phyloP scores from a whole-genome alignment of 2,329 filamentous ascomycete species.

The Fusarium sulawesiense region DNA sequence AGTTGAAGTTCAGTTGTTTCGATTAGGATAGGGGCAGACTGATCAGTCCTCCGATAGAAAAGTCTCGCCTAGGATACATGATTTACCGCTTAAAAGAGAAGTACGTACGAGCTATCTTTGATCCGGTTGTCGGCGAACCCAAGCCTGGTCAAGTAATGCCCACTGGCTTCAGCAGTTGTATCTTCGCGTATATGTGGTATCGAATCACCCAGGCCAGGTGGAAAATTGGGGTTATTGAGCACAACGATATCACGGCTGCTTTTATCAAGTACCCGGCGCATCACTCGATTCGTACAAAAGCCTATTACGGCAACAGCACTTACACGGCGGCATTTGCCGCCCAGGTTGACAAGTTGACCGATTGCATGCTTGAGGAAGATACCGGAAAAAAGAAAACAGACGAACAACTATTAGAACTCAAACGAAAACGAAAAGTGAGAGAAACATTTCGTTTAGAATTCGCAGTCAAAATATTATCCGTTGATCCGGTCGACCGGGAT shows the following conservation, averaged over 20 bases:
- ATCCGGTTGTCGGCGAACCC: background rate
- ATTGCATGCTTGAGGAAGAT: background rate
- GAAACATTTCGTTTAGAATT: background rate
- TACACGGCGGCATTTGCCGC: background rate
- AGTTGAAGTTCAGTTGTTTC: slow-evolving; percentile 23
- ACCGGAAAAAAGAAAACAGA: background rate
- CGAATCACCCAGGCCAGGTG: slow-evolving; percentile 27
- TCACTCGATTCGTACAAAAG: background rate
- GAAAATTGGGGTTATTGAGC: background rate
- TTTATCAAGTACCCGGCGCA: slow-evolving; percentile 26
- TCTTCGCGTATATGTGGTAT: slow-evolving; percentile 36
- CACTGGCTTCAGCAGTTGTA: slow-evolving; percentile 24
- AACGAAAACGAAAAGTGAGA: background rate
- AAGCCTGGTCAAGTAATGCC: background rate
- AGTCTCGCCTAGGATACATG: background rate
- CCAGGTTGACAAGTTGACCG: background rate
- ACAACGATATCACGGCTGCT: background rate
- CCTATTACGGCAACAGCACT: background rate
- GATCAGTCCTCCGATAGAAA: background rate
- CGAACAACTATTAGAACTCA: background rate
- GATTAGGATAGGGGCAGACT: slow-evolving; percentile 17
- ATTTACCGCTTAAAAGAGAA: background rate
- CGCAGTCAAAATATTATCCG: slow-evolving; percentile 5
- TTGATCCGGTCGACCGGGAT: slow-evolving; percentile 3
- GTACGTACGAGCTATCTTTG: background rate